Evolutionary conservation across 352 stramenopile genomes (phyloP).

Genomic region (Elongisporangium anandrum): DNA sequence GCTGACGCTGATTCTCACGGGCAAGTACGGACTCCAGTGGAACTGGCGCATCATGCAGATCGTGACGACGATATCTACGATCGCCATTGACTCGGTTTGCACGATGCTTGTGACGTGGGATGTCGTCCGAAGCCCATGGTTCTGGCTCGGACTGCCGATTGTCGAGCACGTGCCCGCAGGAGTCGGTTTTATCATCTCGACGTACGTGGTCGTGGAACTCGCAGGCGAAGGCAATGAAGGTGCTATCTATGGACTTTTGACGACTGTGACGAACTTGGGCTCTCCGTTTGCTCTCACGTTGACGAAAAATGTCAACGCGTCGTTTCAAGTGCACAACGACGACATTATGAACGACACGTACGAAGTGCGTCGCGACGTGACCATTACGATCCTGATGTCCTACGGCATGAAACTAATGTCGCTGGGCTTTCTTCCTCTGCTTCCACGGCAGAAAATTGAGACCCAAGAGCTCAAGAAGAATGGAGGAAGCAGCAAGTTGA

Average conservation of each 20-base stretch:
- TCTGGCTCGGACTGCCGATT: slow-evolving; percentile 46
- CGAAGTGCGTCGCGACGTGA: slow-evolving; percentile 46
- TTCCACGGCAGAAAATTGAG: slow-evolving; percentile 43
- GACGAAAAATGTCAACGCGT: slow-evolving; percentile 45
- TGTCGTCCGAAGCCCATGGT: slow-evolving; percentile 45
- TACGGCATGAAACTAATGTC: slow-evolving; percentile 41
- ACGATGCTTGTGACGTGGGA: slow-evolving; percentile 57
- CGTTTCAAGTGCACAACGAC: slow-evolving; percentile 41
- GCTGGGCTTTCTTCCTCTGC: slow-evolving; percentile 29
- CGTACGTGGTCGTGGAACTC: slow-evolving; percentile 50
- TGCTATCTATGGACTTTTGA: slow-evolving; percentile 47
- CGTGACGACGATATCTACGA: slow-evolving; percentile 32
- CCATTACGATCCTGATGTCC: slow-evolving; percentile 48
- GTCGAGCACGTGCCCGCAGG: slow-evolving; percentile 36
- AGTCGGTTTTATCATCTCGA: slow-evolving; percentile 52
- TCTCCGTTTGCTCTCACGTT: slow-evolving; percentile 37
- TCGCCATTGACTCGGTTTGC: slow-evolving; percentile 36
- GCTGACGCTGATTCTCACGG: slow-evolving; percentile 34
- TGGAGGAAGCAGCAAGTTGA: slow-evolving; percentile 31
- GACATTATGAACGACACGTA: slow-evolving; percentile 40
- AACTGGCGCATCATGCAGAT: slow-evolving; percentile 47
- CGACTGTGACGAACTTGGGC: slow-evolving; percentile 46
- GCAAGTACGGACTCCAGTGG: slow-evolving; percentile 48
- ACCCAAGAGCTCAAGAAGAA: slow-evolving; percentile 35
- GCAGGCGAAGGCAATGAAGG: slow-evolving; percentile 51